phyloP scores from a whole-genome alignment of 345 rosid species.

The Isatis tinctoria region DNA sequence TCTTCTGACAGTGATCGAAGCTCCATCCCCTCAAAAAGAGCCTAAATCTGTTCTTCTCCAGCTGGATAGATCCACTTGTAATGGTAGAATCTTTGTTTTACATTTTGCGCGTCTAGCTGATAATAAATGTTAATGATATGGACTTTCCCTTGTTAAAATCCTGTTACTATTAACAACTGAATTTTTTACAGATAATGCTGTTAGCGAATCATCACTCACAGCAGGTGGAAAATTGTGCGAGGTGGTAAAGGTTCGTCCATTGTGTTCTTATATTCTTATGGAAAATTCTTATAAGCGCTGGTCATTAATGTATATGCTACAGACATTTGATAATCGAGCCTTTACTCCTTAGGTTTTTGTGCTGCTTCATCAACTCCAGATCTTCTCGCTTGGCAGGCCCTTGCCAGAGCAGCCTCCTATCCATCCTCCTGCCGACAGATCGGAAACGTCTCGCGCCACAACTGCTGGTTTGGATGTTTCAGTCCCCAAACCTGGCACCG shows the following conservation, averaged over 20 bases:
- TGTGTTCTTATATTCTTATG: neutral
- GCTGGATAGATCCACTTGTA: conserved; percentile 40
- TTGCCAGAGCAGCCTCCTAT: conserved; percentile 80
- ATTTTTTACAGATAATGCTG: conserved; percentile 41
- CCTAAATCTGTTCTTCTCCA: conserved; percentile 74
- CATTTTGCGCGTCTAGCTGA: neutral
- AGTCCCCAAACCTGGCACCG: conserved; percentile 79
- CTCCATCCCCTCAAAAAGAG: conserved; percentile 77
- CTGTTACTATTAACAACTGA: conserved; percentile 4
- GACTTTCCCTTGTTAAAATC: neutral
- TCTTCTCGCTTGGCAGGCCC: conserved; percentile 68
- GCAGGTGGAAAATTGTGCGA: conserved; percentile 83
- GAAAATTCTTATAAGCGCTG: neutral
- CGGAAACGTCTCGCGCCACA: conserved; percentile 61
- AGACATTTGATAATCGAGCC: conserved; percentile 9
- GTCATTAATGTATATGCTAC: neutral
- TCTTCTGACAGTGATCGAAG: conserved; percentile 71
- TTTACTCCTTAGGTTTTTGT: conserved; percentile 66
- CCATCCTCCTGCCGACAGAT: conserved; percentile 39
- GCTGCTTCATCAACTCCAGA: conserved; percentile 84
- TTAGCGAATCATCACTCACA: conserved; percentile 59
- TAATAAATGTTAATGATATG: conserved; percentile 5
- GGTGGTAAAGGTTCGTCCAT: conserved; percentile 76
- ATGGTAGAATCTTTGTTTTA: conserved; percentile 44
- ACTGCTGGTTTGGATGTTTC: conserved; percentile 61